Base-by-base conservation (phyloP, 768 basidiomycete genomes). In the Lanmaoa rubissima region DNA sequence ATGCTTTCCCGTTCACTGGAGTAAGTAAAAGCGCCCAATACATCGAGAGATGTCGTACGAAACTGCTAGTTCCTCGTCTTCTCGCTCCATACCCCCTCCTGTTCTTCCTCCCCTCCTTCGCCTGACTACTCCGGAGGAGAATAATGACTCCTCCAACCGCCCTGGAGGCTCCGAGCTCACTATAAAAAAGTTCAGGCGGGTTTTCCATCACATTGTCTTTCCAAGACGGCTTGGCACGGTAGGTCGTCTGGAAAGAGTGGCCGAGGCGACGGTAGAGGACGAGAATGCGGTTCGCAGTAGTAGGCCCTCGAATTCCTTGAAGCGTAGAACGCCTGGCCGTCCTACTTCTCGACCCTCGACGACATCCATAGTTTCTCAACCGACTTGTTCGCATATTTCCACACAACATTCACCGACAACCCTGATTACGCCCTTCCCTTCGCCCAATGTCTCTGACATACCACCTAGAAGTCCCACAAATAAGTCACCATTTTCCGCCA, bases 111-210 rank as follows among this genome's bases (percentile, higher is more conserved):
- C 57, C 24, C 62, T 12, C 49, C 61, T 66, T 32, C 53, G 51
- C 31, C 47, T 68, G 24, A 40, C 53, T 31, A 39, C 49, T 51
- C 39, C 45, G 34, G 48, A 39, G 44, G 36, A 49, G 48, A 49
- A 53, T 21, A 46, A 63, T 24, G 54, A 51, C 40, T 47, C 66
- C 13, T 66, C 71, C 35, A 65, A 69, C 38, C 73, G 68, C 26
- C 60, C 64, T 19, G 75, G 76, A 60, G 68, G 71, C 14, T 69
- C 75, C 26, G 70, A 69, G 51, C 65, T 66, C 14, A 60, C 61
- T 52, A 69, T 67, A 51, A 73, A 71, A 38, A 81, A 78, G 59
- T 66, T 82, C 46, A 76, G 74, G 58, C 74, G 69, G 48, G 73
- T 78, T 46, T 74, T 83, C 41, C 75, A 75, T 38, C 73, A 78